Conservation (phyloP, 1,284 basidiomycete species). For the Leccinum solheimii region DNA sequence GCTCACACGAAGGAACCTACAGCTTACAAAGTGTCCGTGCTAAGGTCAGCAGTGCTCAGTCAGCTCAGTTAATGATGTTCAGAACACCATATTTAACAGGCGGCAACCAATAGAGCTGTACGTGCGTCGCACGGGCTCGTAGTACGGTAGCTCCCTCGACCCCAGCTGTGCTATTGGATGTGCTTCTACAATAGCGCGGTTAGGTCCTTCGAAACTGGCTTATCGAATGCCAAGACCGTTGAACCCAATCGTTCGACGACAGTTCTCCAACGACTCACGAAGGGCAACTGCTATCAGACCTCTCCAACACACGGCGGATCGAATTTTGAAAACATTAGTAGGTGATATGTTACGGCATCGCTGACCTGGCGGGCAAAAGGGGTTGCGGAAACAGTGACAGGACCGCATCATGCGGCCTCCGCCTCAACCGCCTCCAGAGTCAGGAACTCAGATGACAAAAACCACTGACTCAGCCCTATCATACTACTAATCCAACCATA, state of each 20-base stretch:
- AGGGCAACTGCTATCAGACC: not conserved
- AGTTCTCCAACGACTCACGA: not conserved
- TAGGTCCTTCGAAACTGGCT: not conserved
- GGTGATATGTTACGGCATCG: not conserved
- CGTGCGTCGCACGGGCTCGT: not conserved
- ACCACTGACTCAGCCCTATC: not conserved
- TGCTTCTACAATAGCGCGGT: not conserved
- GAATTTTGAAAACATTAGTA: not conserved
- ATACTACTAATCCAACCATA: no score
- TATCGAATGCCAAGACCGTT: not conserved
- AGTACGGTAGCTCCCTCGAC: not conserved
- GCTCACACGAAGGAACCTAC: not conserved
- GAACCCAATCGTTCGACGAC: not conserved
- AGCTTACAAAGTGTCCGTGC: conserved; percentile 4
- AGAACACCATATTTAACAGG: not conserved
- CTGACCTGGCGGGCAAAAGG: not conserved
- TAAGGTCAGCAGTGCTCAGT: not conserved
- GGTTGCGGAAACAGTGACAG: not conserved
- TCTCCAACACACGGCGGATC: not conserved
- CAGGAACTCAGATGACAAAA: not conserved
- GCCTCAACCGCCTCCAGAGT: not conserved
- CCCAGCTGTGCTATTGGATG: not conserved
- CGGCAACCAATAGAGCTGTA: not conserved
- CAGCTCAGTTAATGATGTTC: not conserved
- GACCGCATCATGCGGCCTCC: not conserved